Percentiles rank a stretch among this genome's conserved stretches.
Conservation (phyloP, 2,329 filamentous ascomycete genomes). For the Alternaria incomplexa region DNA sequence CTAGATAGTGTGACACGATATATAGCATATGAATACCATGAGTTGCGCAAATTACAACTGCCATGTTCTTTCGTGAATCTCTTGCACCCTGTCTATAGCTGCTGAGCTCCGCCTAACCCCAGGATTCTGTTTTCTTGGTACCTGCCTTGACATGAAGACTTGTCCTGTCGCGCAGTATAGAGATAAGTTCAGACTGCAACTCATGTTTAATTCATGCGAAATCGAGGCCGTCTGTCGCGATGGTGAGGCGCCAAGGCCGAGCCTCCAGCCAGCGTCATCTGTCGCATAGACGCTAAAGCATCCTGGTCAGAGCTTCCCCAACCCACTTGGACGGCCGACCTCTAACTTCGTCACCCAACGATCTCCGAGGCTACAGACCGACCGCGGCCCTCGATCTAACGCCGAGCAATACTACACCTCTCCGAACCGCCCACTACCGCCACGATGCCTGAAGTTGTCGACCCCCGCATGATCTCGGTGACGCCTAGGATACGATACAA, state of each 20-base stretch:
- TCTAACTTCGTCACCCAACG: constrained; percentile 31
- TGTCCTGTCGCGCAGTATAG: neutral
- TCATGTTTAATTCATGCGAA: neutral
- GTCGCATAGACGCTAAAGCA: constrained; percentile 16
- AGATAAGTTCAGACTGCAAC: neutral
- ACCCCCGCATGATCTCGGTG: constrained; percentile 62
- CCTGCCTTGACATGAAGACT: neutral
- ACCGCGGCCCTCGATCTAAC: constrained; percentile 24
- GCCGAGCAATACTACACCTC: constrained; percentile 25
- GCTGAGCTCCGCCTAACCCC: neutral
- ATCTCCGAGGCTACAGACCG: constrained; percentile 22
- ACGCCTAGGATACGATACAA: constrained; percentile 89
- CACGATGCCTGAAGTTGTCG: constrained; percentile 48
- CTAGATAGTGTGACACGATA: neutral
- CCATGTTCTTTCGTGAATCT: neutral
- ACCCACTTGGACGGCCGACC: constrained; percentile 32
- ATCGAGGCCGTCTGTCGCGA: neutral
- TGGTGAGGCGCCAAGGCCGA: constrained; percentile 5
- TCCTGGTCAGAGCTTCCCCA: constrained; percentile 33
- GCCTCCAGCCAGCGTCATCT: constrained; percentile 14
- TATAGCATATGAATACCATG: neutral
- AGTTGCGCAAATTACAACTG: neutral
- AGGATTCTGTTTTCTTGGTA: neutral
- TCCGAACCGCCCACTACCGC: constrained; percentile 29
- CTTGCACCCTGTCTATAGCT: neutral